phyloP scores from a whole-genome alignment of 2,329 filamentous ascomycete genomes.

The Mycosphaerella arachidis region DNA sequence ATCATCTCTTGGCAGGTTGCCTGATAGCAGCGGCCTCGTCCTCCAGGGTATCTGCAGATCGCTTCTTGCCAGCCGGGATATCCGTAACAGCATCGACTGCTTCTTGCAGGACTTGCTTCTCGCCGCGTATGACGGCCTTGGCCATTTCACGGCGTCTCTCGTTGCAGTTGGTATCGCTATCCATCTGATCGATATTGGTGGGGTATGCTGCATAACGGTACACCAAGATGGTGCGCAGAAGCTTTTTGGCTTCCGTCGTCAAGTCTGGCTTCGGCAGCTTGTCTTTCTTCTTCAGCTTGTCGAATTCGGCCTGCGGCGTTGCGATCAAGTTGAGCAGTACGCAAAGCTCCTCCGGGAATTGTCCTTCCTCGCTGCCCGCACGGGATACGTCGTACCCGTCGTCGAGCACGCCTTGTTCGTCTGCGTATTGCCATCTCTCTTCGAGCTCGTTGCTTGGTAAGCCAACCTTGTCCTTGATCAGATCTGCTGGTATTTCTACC shows the following conservation, averaged over 20 bases:
- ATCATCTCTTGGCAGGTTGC: conserved; percentile 18
- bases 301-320: conserved; percentile 38
- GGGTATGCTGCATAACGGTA: conserved; percentile 50
- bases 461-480: conserved; percentile 48
- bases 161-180: conserved; percentile 41
- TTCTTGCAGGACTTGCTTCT: conserved; percentile 63
- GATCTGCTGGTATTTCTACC: conserved; percentile 65
- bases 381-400: conserved; percentile 61
- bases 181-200: conserved; percentile 27
- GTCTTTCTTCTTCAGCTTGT: conserved; percentile 38
- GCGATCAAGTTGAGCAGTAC: conserved; percentile 45
- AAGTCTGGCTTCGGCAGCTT: conserved; percentile 41
- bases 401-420: conserved; percentile 62
- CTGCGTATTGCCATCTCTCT: conserved; percentile 49
- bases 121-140: conserved; percentile 62
- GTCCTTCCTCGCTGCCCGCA: conserved; percentile 30
- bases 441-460: conserved; percentile 17
- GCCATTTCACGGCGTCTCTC: conserved; percentile 51
- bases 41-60: conserved; percentile 20
- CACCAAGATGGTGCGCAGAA: conserved; percentile 39
- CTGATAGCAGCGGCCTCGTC: conserved; percentile 20
- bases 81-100: conserved; percentile 35
- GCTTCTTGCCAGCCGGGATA: conserved; percentile 18
- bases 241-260: conserved; percentile 33
- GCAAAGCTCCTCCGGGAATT: conserved; percentile 40